phyloP scores from a whole-genome alignment of 108 stramenopile species.

The Conticribra weissflogii region DNA sequence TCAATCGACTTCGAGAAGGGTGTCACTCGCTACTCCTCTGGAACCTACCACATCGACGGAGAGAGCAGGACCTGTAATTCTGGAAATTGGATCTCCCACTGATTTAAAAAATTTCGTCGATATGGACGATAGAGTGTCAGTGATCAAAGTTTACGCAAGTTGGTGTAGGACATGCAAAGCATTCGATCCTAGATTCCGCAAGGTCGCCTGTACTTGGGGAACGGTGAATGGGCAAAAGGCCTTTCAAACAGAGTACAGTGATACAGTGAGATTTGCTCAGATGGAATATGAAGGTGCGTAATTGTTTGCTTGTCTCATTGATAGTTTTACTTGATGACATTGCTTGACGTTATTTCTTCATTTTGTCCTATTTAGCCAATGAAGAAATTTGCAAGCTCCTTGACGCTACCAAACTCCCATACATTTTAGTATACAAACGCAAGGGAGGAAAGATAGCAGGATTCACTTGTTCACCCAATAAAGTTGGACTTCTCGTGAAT shows the following conservation, averaged over 20 bases:
- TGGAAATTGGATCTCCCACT: neutral
- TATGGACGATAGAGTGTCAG: neutral
- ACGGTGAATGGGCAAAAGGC: neutral
- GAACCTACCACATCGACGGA: neutral
- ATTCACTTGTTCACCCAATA: constrained; percentile 39
- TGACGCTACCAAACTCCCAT: constrained; percentile 44
- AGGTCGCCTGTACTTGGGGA: constrained; percentile 29
- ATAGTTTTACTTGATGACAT: neutral
- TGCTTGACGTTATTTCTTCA: neutral
- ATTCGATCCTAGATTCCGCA: constrained; percentile 38
- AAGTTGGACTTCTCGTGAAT: constrained; percentile 38
- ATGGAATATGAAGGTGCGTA: constrained; percentile 36
- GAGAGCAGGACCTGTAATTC: neutral
- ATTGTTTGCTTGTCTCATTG: neutral
- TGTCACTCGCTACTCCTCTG: neutral
- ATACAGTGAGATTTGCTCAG: constrained; percentile 39
- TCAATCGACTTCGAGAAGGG: neutral
- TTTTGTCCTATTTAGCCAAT: constrained; percentile 19
- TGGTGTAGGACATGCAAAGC: constrained; percentile 54
- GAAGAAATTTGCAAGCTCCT: constrained; percentile 44
- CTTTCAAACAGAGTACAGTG: neutral
- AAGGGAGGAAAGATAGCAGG: constrained; percentile 37
- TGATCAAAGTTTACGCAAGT: constrained; percentile 44
- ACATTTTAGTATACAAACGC: constrained; percentile 42
- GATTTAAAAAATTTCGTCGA: constrained; percentile 12